These are phyloP conservation scores for Oryza australiensis DNA, from an alignment of 176 grass and related monocot species.

Conservation along the genomic window DNA sequence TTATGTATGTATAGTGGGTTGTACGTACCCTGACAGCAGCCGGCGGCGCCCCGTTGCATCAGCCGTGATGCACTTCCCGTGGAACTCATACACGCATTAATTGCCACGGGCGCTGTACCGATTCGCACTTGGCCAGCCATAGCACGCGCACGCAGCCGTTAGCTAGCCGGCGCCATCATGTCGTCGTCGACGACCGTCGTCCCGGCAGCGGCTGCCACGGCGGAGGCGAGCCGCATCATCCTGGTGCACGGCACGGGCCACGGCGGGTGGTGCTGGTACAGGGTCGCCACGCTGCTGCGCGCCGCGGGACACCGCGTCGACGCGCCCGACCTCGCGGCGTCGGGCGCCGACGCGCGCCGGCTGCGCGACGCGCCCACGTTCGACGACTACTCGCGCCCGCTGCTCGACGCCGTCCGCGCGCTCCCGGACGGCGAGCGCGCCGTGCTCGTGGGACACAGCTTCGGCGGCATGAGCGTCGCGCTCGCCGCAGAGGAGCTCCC, in stretches of 20 bases:
- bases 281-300: constrained; percentile 44
- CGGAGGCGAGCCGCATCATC: constrained; percentile 37
- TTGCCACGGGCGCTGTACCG: no score
- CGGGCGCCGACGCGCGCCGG: constrained; percentile 13
- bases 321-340: constrained; percentile 34
- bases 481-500: constrained; percentile 58
- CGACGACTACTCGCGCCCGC: constrained; percentile 56
- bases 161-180: neutral
- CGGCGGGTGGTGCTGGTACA: constrained; percentile 69
- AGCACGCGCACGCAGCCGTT: no score
- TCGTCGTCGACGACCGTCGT: neutral
- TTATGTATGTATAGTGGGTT: no score
- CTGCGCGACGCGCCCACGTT: constrained; percentile 47
- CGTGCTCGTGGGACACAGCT: constrained; percentile 60
- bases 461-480: constrained; percentile 50
- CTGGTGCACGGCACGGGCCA: constrained; percentile 63
- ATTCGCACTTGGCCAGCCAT: no score
- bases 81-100: no score
- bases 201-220: neutral
- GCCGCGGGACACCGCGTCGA: constrained; percentile 41
- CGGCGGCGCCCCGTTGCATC: no score
- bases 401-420: constrained; percentile 40
- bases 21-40: no score
- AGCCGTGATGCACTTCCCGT: no score
- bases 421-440: constrained; percentile 48